Conservation (phyloP, 306 rosid genomes). For the Adenanthera pavonina region DNA sequence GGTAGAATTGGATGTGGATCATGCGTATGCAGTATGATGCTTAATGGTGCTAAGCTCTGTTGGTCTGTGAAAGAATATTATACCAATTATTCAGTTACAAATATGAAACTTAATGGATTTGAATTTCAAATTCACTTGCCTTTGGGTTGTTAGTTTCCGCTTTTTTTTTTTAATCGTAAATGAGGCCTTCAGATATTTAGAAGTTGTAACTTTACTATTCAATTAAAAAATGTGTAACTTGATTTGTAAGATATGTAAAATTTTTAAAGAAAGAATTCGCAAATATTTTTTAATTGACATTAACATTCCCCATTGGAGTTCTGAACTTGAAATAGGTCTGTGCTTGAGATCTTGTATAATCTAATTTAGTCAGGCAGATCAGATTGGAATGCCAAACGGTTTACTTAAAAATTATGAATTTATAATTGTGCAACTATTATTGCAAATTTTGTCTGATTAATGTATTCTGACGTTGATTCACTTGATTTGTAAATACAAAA, state of each 20-base stretch:
- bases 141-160: background rate
- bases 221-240: background rate
- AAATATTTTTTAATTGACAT: background rate
- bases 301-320: background rate
- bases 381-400: background rate
- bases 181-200: background rate
- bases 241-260: background rate
- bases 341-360: background rate
- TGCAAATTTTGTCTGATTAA: constrained; percentile 5
- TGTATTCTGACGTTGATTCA: background rate
- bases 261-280: background rate
- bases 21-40: background rate
- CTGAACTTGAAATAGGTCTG: background rate
- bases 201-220: background rate
- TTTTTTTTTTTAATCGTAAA: background rate
- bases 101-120: background rate
- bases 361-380: background rate
- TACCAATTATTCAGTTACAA: background rate
- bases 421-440: background rate
- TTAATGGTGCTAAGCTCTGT: background rate
- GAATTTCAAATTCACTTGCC: background rate
- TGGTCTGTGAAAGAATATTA: background rate
- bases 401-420: background rate
- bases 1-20: background rate
- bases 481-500: background rate